A percentile compares a stretch with the other conserved stretches of the same genome.
phyloP scores from a whole-genome alignment of 768 basidiomycete genomes.

The Suillus alpinus region DNA sequence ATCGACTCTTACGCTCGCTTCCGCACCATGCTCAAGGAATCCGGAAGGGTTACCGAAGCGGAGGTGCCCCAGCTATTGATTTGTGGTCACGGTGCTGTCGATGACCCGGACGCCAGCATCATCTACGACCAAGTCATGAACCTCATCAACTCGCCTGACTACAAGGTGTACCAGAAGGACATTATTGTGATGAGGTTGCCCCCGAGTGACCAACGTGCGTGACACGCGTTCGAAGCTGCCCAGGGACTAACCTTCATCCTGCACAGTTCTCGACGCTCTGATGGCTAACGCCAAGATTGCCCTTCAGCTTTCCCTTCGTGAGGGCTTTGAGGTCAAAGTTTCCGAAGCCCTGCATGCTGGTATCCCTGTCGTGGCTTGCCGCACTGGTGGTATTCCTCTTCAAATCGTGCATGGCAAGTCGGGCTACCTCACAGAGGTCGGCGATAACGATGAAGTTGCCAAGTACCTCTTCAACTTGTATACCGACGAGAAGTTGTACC shows the following conservation, averaged over 20 bases:
- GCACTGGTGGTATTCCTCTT: slow-evolving; percentile 91
- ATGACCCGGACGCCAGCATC: slow-evolving; percentile 92
- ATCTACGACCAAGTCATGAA: slow-evolving; percentile 80
- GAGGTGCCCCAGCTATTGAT: slow-evolving; percentile 73
- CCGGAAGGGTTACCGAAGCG: slow-evolving; percentile 40
- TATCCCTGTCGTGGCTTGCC: slow-evolving; percentile 79
- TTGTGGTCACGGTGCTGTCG: slow-evolving; percentile 91
- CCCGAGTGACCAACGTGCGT: slow-evolving; percentile 81
- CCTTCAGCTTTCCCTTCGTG: slow-evolving; percentile 87
- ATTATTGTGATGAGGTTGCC: slow-evolving; percentile 77
- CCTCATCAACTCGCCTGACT: slow-evolving; percentile 50
- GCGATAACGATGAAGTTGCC: slow-evolving; percentile 75
- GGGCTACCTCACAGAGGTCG: slow-evolving; percentile 78
- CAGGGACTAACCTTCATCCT: slow-evolving; percentile 5
- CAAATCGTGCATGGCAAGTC: slow-evolving; percentile 87
- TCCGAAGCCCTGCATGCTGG: slow-evolving; percentile 92
- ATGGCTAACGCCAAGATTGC: slow-evolving; percentile 89
- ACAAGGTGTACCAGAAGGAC: slow-evolving; percentile 54
- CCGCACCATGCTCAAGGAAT: slow-evolving; percentile 58
- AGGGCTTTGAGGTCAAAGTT: slow-evolving; percentile 97
- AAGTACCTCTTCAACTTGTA: slow-evolving; percentile 72
- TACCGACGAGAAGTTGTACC: slow-evolving; percentile 69
- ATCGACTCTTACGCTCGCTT: slow-evolving; percentile 86
- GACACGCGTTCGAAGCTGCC: neutral
- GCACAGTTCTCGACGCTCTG: slow-evolving; percentile 76